These are phyloP conservation scores for Symbiodinium natans DNA, from an alignment of 73 alveolate genomes.

Conservation along the genomic window DNA sequence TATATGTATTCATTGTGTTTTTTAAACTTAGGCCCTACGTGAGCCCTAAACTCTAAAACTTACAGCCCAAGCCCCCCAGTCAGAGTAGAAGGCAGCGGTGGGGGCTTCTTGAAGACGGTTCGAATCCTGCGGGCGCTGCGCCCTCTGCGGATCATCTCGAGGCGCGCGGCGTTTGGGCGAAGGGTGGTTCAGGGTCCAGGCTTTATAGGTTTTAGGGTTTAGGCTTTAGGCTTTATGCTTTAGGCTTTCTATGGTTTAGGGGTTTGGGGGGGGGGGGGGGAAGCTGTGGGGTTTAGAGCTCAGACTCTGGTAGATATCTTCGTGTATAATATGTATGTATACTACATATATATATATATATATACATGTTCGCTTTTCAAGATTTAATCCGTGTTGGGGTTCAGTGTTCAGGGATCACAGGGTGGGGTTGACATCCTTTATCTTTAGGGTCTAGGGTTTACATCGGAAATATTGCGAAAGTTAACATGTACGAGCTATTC, in stretches of 20 bases:
- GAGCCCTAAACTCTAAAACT: no score
- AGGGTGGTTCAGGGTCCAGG: not conserved
- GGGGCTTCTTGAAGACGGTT: conserved; percentile 78
- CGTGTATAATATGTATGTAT: not conserved
- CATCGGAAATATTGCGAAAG: no score
- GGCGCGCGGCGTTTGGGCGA: conserved; percentile 4
- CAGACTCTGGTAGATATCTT: not conserved
- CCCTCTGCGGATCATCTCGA: conserved; percentile 96
- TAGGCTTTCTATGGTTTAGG: not conserved
- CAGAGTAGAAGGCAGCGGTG: not conserved
- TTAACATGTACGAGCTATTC: no score
- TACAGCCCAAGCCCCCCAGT: not conserved
- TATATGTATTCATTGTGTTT: no score
- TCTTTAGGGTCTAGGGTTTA: no score
- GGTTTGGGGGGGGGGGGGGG: no score
- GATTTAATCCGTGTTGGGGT: not conserved
- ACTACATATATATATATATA: not conserved
- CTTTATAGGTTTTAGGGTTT: not conserved
- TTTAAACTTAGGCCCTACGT: no score
- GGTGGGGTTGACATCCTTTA: no score
- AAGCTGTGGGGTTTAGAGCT: no score
- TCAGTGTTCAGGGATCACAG: no score
- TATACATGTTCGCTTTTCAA: not conserved
- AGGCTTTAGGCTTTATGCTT: not conserved
- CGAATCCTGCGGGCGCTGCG: conserved; percentile 96